Base-by-base conservation (phyloP, 192 early-diverging fungal species). In the Allomyces macrogynus region DNA sequence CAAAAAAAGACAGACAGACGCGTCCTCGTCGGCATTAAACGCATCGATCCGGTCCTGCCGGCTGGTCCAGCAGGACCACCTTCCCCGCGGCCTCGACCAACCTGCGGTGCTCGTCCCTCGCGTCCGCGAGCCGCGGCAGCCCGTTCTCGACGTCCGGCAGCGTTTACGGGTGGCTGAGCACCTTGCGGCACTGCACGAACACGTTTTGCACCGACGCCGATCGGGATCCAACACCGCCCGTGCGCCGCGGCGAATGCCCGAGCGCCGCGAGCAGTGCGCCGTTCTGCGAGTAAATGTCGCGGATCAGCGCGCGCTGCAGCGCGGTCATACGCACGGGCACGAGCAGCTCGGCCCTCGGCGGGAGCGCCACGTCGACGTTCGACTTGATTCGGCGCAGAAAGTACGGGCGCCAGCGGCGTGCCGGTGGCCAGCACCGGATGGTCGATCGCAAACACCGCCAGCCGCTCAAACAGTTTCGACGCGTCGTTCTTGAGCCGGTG, bases 401-500 rank as follows among this genome's bases (percentile, higher is more conserved):
- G 66, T 84, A 86, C 23, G 86, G 84, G 63, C 77, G 71, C 24
- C 20, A 87, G 61, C 0, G 86, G 86, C 8, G 86, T 87, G 20
- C 49, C 87, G 9, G 87, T n/a, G n/a, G n/a, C n/a, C n/a, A 90
- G 54, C 9, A 89, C 69, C 24, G 73, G 72, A 62, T 84, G 76
- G 24, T 76, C 74, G 0, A 73, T 67, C 18, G 72, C 67, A 9
- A 88, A 67, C 43, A 75, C 70, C 18, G 74, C 71, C 18, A 84
- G 70, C 60, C 78, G 74, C 22, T 68, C 61, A 66, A 87, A 88
- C 20, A 84, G 70, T 63, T 78, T 72, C 61, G 74, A 78, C 61
- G 70, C 69, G 65, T 86, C 81, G 67, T 85, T 87, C 73, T 91
- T 90, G 26, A 90, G 71, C 27, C 88, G 78, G 62, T 90, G 88